A percentile compares a stretch with the other conserved stretches of the same genome.
These are phyloP conservation scores for Cladosporium sp. DNA, from an alignment of 2,329 filamentous ascomycete genomes.

Conservation along the genomic window DNA sequence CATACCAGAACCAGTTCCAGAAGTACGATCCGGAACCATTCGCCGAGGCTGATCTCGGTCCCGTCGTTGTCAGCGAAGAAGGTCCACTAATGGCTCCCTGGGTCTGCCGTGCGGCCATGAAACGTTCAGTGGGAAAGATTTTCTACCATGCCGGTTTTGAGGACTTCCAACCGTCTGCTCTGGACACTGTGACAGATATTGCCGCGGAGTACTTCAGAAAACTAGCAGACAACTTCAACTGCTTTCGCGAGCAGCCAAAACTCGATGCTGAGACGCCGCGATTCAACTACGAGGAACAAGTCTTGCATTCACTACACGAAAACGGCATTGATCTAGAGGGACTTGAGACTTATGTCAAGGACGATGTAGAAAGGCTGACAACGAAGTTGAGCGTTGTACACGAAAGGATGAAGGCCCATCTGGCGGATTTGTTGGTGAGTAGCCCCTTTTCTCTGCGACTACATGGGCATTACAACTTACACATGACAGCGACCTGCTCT, in stretches of 20 bases:
- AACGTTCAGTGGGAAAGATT: conserved; percentile 87
- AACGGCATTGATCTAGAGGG: conserved; percentile 77
- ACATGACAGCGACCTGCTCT: conserved; percentile 66
- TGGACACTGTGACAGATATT: conserved; percentile 85
- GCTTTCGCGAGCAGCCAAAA: conserved; percentile 80
- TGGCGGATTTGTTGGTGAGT: conserved; percentile 73
- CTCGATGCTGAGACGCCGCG: conserved; percentile 44
- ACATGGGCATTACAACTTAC: conserved; percentile 21
- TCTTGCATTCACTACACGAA: conserved; percentile 79
- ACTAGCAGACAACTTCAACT: conserved; percentile 70
- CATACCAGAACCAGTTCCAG: conserved; percentile 97
- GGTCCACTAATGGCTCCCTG: conserved; percentile 82
- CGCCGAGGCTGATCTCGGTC: conserved; percentile 75
- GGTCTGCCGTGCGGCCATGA: conserved; percentile 76
- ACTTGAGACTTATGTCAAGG: conserved; percentile 81
- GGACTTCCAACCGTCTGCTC: conserved; percentile 88
- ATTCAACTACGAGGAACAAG: conserved; percentile 77
- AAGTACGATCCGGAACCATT: conserved; percentile 93
- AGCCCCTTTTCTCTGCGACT: neutral
- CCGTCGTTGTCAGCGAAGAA: conserved; percentile 84
- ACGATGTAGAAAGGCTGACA: conserved; percentile 84
- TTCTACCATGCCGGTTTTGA: conserved; percentile 97
- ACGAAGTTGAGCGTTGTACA: conserved; percentile 78
- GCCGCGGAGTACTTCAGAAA: conserved; percentile 87
- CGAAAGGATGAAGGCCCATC: conserved; percentile 88